Evolutionary conservation across 768 basidiomycete species (phyloP).

Genomic region (Mycena maculata): DNA sequence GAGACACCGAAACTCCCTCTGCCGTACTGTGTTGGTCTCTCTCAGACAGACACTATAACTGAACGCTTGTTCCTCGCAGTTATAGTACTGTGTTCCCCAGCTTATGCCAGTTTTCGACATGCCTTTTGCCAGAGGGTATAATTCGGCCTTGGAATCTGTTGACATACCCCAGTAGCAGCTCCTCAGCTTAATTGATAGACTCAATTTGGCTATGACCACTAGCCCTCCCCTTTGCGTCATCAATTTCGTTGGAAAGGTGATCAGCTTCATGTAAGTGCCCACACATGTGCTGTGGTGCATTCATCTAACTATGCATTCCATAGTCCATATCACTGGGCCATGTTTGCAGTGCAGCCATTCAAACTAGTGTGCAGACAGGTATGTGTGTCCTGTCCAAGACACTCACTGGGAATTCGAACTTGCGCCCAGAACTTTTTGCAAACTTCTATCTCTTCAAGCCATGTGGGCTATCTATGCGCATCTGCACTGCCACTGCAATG

Average conservation of each 20-base stretch:
- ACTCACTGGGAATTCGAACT: slow-evolving; percentile 40
- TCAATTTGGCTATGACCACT: slow-evolving; percentile 42
- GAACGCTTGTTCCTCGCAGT: too few species aligned
- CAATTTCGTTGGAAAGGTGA: slow-evolving; percentile 32
- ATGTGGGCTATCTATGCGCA: slow-evolving; percentile 39
- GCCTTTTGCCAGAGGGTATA: slow-evolving; percentile 39
- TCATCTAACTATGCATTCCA: background rate
- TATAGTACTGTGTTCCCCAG: slow-evolving; percentile 41
- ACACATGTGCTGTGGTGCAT: background rate
- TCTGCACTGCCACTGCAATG: slow-evolving; percentile 40
- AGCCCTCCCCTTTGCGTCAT: slow-evolving; percentile 41
- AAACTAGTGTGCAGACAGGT: slow-evolving; percentile 31
- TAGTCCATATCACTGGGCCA: slow-evolving; percentile 42
- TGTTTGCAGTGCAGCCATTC: slow-evolving; percentile 35
- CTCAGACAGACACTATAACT: too few species aligned
- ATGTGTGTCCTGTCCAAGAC: slow-evolving; percentile 40
- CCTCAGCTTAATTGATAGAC: slow-evolving; percentile 38
- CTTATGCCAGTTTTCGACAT: slow-evolving; percentile 33
- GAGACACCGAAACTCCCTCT: slow-evolving; percentile 17
- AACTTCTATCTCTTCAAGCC: slow-evolving; percentile 39
- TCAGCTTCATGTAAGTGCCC: slow-evolving; percentile 39
- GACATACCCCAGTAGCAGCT: slow-evolving; percentile 36
- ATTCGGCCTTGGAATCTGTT: slow-evolving; percentile 26
- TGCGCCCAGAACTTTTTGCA: slow-evolving; percentile 39
- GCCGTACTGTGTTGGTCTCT: too few species aligned